Evolutionary conservation across 2,329 filamentous ascomycete species (phyloP).

Genomic region (Monilinia fructicola): DNA sequence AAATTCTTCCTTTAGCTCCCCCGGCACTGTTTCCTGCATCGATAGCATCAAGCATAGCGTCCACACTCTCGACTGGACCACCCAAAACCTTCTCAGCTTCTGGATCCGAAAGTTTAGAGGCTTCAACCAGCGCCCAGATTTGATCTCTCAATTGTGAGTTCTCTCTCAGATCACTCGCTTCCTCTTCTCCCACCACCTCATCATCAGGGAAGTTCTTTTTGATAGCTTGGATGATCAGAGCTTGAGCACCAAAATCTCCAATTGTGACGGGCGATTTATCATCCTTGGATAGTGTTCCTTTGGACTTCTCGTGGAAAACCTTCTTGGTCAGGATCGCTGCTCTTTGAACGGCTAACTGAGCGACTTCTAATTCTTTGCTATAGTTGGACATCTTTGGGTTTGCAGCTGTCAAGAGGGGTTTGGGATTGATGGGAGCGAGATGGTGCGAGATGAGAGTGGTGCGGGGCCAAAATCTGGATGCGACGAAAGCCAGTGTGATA

Average conservation of each 20-base stretch:
- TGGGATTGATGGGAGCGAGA: slow-evolving; percentile 29
- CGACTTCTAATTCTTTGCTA: slow-evolving; percentile 75
- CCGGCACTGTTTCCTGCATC: slow-evolving; percentile 69
- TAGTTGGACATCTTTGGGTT: slow-evolving; percentile 51
- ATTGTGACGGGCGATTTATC: slow-evolving; percentile 97
- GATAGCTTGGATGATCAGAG: slow-evolving; percentile 89
- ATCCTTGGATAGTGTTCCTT: slow-evolving; percentile 90
- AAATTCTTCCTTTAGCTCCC: slow-evolving; percentile 75
- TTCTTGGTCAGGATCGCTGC: slow-evolving; percentile 73
- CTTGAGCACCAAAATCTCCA: slow-evolving; percentile 96
- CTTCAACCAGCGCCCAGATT: slow-evolving; percentile 81
- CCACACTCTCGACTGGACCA: slow-evolving; percentile 63
- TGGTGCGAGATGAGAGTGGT: slow-evolving; percentile 38
- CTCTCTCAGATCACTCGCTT: slow-evolving; percentile 74
- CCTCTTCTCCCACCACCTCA: slow-evolving; percentile 92
- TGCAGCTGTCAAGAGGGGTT: slow-evolving; percentile 26
- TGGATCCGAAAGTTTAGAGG: slow-evolving; percentile 66
- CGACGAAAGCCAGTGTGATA: slow-evolving; percentile 37
- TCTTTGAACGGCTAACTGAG: slow-evolving; percentile 85
- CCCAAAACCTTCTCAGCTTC: slow-evolving; percentile 67
- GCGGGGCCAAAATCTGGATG: slow-evolving; percentile 35
- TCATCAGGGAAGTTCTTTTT: slow-evolving; percentile 87
- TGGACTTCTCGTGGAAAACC: slow-evolving; percentile 84
- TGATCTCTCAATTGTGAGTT: slow-evolving; percentile 68
- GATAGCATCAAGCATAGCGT: slow-evolving; percentile 66